Evolutionary conservation across 1,284 basidiomycete genomes (phyloP).

Genomic region (Microbotryum lychnidis-dioicae): DNA sequence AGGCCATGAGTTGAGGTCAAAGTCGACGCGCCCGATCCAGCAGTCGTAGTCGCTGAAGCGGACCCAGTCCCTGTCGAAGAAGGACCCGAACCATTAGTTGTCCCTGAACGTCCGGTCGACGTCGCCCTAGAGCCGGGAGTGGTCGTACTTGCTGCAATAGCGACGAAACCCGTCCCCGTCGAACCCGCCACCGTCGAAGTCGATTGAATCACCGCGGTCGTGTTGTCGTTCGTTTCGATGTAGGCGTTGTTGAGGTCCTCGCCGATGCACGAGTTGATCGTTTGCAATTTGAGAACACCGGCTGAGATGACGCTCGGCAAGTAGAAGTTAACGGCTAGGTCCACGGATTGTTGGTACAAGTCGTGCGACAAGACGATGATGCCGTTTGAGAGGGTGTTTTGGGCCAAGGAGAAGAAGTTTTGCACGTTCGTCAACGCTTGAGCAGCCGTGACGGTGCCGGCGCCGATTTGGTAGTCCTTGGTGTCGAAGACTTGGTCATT

Average conservation of each 20-base stretch:
- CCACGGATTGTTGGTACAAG: conserved; percentile 66
- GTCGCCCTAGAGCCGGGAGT: too few species aligned
- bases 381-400: conserved; percentile 7
- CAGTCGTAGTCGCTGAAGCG: too few species aligned
- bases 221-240: conserved; percentile 24
- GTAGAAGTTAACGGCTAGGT: conserved; percentile 78
- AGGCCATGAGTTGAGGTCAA: too few species aligned
- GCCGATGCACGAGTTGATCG: conserved; percentile 59
- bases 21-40: too few species aligned
- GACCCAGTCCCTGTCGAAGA: too few species aligned
- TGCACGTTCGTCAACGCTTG: conserved; percentile 24
- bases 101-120: too few species aligned
- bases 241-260: conserved; percentile 49
- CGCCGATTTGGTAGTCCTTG: conserved; percentile 35
- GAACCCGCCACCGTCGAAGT: conserved; percentile 16
- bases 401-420: conserved; percentile 13
- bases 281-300: conserved; percentile 53
- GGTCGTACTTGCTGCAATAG: not conserved
- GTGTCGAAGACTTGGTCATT: conserved; percentile 37
- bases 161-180: conserved; percentile 22
- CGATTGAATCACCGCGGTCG: conserved; percentile 9
- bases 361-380: conserved; percentile 50
- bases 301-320: conserved; percentile 58
- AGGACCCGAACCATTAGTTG: too few species aligned
- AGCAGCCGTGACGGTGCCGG: conserved; percentile 51